phyloP scores from a whole-genome alignment of 805 yeast genomes.

The Candida sakaeoensis region DNA sequence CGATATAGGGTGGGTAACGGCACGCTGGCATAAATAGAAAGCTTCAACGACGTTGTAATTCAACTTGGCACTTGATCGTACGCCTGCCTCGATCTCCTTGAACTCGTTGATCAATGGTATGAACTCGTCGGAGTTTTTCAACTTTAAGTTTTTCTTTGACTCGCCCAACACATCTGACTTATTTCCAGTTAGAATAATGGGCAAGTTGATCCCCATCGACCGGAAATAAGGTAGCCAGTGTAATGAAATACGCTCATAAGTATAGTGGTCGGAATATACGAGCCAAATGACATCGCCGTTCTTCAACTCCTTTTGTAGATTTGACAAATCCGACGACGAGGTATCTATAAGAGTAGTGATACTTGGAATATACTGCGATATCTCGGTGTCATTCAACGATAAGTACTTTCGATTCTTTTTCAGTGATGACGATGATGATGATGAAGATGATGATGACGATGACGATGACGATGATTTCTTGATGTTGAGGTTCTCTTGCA shows the following conservation, averaged over 20 bases:
- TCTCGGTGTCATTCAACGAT: constrained; percentile 4
- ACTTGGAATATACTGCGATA: constrained; percentile 33
- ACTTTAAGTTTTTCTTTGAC: constrained; percentile 44
- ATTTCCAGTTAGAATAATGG: constrained; percentile 87
- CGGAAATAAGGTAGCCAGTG: constrained; percentile 95
- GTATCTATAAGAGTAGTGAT: constrained; percentile 81
- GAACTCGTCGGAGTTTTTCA: constrained; percentile 66
- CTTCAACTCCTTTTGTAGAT: constrained; percentile 69
- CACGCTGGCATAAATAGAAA: constrained; percentile 88
- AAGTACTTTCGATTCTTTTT: constrained; percentile 1
- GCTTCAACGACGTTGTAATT: constrained; percentile 86
- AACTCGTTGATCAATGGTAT: constrained; percentile 83
- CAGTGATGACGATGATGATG: neutral
- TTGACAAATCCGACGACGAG: constrained; percentile 55
- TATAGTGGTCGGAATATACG: constrained; percentile 91
- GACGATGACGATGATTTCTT: neutral
- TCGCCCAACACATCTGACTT: constrained; percentile 54
- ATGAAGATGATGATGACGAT: no score
- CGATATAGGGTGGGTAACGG: constrained; percentile 88
- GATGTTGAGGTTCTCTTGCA: constrained; percentile 15
- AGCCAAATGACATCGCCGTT: constrained; percentile 90
- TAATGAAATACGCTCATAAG: constrained; percentile 85
- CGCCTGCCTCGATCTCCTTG: constrained; percentile 91
- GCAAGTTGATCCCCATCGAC: constrained; percentile 89
- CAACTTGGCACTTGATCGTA: constrained; percentile 82